Percentiles rank a stretch among this genome's conserved stretches.
These are phyloP conservation scores for Auricularia heimuer DNA, from an alignment of 768 basidiomycete species.

Conservation along the genomic window DNA sequence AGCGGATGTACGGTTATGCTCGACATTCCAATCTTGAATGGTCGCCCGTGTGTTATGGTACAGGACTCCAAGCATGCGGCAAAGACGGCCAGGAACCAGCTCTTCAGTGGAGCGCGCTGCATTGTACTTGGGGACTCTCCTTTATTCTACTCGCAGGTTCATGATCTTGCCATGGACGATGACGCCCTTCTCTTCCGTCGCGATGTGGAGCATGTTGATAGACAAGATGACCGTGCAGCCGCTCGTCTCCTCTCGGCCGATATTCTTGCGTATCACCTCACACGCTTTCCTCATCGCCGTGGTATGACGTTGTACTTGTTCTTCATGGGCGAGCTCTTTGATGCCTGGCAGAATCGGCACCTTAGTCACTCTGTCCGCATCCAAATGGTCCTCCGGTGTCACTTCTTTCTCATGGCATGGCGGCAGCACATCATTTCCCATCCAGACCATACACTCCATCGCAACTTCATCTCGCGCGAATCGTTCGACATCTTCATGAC, in stretches of 20 bases:
- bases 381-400: constrained; percentile 16
- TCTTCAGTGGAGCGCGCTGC: constrained; percentile 24
- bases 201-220: constrained; percentile 31
- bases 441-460: constrained; percentile 13
- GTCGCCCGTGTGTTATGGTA: constrained; percentile 18
- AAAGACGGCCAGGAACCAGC: constrained; percentile 28
- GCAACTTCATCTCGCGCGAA: constrained; percentile 18
- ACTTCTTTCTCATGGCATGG: constrained; percentile 20
- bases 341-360: constrained; percentile 20
- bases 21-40: constrained; percentile 10
- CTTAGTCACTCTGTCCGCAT: constrained; percentile 16
- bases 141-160: constrained; percentile 14
- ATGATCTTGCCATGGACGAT: constrained; percentile 9
- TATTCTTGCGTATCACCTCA: constrained; percentile 17
- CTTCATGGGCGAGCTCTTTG: constrained; percentile 20
- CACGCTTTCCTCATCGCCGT: constrained; percentile 17
- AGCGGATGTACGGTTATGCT: constrained; percentile 4
- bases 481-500: constrained; percentile 17
- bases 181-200: constrained; percentile 18
- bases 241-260: constrained; percentile 28
- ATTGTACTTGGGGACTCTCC: constrained; percentile 17
- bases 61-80: constrained; percentile 29
- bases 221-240: constrained; percentile 38
- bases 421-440: constrained; percentile 8
- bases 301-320: constrained; percentile 30